Evolutionary conservation across 2,329 filamentous ascomycete genomes (phyloP), one percentile per base, ranked within the genome.

Genomic region (Aureobasidium sp.): DNA sequence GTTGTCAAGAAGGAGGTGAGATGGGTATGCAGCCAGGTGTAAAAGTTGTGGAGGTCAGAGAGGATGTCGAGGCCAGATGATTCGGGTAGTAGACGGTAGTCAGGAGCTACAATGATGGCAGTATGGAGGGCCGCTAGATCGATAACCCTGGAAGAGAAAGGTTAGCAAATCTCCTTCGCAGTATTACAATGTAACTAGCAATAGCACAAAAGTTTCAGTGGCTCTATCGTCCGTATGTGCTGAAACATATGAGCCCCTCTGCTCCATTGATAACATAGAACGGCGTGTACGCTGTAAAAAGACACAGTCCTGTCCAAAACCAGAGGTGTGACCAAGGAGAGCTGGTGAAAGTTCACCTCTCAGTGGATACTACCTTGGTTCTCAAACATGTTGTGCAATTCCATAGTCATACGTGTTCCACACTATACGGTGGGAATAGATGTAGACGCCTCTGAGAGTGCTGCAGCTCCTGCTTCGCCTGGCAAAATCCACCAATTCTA

Each of bases 71-170:
- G 54, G 42, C 77, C 77, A 23, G 60, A 76, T 57, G 75, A 70
- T 61, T 81, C 79, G 19, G 80, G 79, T 15, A 79, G 63, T 3
- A 82, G 74, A 8, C 79, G 78, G 69, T 83, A 79, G 66, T 80
- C 77, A 0, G 78, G 75, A 1, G 73, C 68, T 4, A 82, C 65
- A 35, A 78, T 69, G 47, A 82, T 74, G n/a, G 79, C 77, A 21
- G 11, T 13, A 42, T 57, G 53, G 19, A 35, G n/a, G 13, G 53
- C 40, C 35, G 53, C 53, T 8, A 57, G 19, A 3, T 57, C 53
- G 40, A 57, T 37, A 15, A 37, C 43, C 53, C 53, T 57, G 8
- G 3, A 11, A 13, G 8, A 2, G 2, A 19, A 21, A 37, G 4
- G 31, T 55, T 4, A 43, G n/a, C 33, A 11, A 21, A 19, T 4